Percentiles rank a stretch among this genome's conserved stretches.
These are phyloP conservation scores for Saccharomyces hybrid DNA, from an alignment of 1,139 yeast species.

Conservation along the genomic window DNA sequence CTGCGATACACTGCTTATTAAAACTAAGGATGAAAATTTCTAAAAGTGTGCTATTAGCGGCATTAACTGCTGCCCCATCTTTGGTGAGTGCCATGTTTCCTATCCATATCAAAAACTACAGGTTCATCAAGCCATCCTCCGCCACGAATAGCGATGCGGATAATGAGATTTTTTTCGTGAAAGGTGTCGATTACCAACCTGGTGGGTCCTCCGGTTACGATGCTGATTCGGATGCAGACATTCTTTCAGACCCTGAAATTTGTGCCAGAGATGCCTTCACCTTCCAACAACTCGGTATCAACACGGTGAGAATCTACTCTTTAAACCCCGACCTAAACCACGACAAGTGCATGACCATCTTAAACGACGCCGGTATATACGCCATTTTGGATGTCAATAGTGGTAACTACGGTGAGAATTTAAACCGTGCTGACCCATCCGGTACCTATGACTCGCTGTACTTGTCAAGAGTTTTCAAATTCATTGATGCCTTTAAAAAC, in stretches of 20 bases:
- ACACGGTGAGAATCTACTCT: slow-evolving; percentile 64
- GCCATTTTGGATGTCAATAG: slow-evolving; percentile 81
- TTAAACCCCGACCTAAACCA: slow-evolving; percentile 73
- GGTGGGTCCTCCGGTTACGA: slow-evolving; percentile 61
- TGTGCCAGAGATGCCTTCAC: slow-evolving; percentile 79
- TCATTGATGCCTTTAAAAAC: slow-evolving; percentile 73
- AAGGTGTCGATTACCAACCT: slow-evolving; percentile 65
- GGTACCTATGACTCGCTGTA: slow-evolving; percentile 62
- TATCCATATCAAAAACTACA: slow-evolving; percentile 38
- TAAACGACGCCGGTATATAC: slow-evolving; percentile 84
- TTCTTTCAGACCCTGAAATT: slow-evolving; percentile 59
- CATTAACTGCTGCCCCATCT: slow-evolving; percentile 13
- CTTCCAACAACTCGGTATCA: slow-evolving; percentile 69
- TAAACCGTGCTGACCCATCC: slow-evolving; percentile 68
- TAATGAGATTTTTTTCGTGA: slow-evolving; percentile 44
- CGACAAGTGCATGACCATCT: slow-evolving; percentile 78
- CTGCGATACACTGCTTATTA: background rate
- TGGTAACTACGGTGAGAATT: slow-evolving; percentile 54
- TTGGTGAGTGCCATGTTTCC: slow-evolving; percentile 40
- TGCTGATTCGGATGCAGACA: slow-evolving; percentile 43
- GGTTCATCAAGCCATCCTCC: slow-evolving; percentile 42
- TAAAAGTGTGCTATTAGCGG: background rate
- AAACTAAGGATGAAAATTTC: background rate
- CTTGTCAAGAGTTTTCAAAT: slow-evolving; percentile 65
- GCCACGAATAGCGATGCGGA: slow-evolving; percentile 31